Base-by-base conservation (phyloP, 192 early-diverging fungal species). In the Entomortierella lignicola region DNA sequence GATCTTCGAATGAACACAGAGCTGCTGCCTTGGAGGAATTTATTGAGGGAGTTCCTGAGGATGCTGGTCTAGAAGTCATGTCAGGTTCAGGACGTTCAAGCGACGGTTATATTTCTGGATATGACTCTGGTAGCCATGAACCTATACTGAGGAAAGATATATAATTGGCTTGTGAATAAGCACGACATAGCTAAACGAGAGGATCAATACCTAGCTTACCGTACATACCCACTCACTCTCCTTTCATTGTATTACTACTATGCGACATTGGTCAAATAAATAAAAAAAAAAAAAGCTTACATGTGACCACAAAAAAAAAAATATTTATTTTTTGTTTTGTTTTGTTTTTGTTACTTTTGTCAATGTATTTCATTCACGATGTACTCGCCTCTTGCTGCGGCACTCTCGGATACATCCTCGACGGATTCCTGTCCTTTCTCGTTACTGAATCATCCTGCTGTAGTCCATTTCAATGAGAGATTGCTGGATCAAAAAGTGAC, bases 21-120 rank as follows among this genome's bases (percentile, higher is more conserved):
- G 68, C 67, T 10, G 75, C 67, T 2, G 75, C 75, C 4, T 25
- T 79, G 42, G 75, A 79, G 15, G 75, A 79, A 26, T 87, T 87
- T 67, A 63, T 87, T 21, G 86, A 87, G 2, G 72, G 82, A 10
- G 71, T 87, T 2, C 86, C 86, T 17, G 82, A 87, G 20, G 86
- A 83, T 26, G 86, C 84, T 11, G 80, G 81, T 11, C 51, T 87
- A 13, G 86, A 87, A 41, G 48, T 84, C 4, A 26, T 60, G 20
- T 37, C 61, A 7, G 62, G 67, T 10, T 54, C 62, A 17, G 8
- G 41, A 13, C 75, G 51, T 3, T 55, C 47, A 12, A 66, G 39
- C 32, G 72, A 74, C 11, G 64, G 63, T 0, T 74, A 74, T 62
- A 58, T 41, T 6, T 39, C 42, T 8, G 56, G 67, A 3, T 66